Base-by-base conservation (phyloP, 768 basidiomycete species). In the Xerocomus brunneocitrinus region DNA sequence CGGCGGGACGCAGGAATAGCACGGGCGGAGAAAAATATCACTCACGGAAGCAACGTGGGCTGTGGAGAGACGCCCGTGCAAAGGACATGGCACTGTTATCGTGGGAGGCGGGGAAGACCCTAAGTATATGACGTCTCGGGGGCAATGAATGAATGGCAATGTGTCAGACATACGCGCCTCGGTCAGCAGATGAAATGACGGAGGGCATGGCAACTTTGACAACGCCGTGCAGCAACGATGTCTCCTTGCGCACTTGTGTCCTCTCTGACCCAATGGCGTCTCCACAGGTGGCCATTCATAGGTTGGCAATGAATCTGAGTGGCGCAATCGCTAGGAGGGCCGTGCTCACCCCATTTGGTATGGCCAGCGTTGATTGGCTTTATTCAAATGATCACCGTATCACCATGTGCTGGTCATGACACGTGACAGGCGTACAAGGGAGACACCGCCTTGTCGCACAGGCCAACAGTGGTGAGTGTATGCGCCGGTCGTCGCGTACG, bases 21-120 rank as follows among this genome's bases (percentile, higher is more conserved):
- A 16, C 14, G 14, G 50, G 32, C 46, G 52, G 52, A 48, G 55
- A 58, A 38, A 40, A 35, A 24, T 40, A 47, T 43, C 28, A 56
- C 49, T 54, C 54, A 45, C 52, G 62, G 58, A 63, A 57, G 57
- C 56, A 69, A 54, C 61, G 59, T 60, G 67, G 56, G 32, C 34
- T 22, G 49, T 2, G 43, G 45, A 36, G 35, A 56, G 51, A 44
- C 50, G 52, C 45, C 49, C 32, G 28, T 27, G n/a, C 3, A 41
- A 47, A 51, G 52, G 41, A 52, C 22, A 43, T 36, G 24, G 39
- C 22, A 24, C 24, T 12, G 49, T 38, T 25, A 53, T 50, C 62
- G 62, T 61, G 61, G 58, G 56, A 62, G 54, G 58, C 32, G 55
- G 28, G 32, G 41, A 40, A 32, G 42, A 55, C 53, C 42, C 56